These are phyloP conservation scores for Chloromonas sp. DNA, from an alignment of 163 green algal species.

Conservation along the genomic window DNA sequence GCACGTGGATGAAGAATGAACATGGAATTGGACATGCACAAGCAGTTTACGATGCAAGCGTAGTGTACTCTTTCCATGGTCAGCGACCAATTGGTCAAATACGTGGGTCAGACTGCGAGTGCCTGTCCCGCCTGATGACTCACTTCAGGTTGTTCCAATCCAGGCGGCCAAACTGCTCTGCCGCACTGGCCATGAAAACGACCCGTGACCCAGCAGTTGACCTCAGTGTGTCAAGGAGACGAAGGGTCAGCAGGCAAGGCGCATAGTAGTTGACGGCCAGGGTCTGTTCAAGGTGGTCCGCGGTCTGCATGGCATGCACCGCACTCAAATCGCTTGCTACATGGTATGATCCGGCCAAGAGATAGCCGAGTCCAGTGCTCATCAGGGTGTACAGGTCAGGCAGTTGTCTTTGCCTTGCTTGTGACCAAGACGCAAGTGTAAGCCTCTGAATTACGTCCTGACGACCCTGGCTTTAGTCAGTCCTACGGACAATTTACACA, in stretches of 20 bases:
- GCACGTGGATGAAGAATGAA: neutral
- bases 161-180: conserved; percentile 22
- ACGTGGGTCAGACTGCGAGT: neutral
- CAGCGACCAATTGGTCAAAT: neutral
- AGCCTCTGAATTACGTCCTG: no score
- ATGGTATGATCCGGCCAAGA: neutral
- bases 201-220: neutral
- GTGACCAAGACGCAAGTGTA: neutral
- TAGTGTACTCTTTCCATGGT: neutral
- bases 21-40: neutral
- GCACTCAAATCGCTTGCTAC: neutral
- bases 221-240: conserved; percentile 1
- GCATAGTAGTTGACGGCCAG: conserved; percentile 19
- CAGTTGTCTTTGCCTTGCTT: neutral
- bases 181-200: conserved; percentile 15
- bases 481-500: neutral
- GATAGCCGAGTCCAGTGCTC: neutral
- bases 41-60: neutral
- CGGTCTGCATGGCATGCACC: conserved; percentile 5
- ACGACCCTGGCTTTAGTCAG: no score
- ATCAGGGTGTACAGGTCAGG: neutral
- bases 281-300: conserved; percentile 22
- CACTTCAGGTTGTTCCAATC: conserved; percentile 25
- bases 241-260: conserved; percentile 7
- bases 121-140: neutral